phyloP scores from a whole-genome alignment of 1,284 basidiomycete genomes.

The Malassezia globosa region DNA sequence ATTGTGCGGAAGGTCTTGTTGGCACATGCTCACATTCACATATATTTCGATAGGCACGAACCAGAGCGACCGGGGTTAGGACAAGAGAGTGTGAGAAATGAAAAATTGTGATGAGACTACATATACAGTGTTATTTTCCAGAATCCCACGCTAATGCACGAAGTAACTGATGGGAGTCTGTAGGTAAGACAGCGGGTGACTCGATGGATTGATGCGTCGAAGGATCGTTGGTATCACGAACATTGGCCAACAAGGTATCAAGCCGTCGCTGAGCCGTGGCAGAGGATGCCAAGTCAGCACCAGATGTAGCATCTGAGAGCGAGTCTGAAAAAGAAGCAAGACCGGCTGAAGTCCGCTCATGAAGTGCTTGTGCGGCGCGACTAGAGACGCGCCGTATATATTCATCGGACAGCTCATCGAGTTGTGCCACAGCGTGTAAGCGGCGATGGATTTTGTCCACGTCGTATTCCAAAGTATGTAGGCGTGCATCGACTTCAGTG shows the following conservation, averaged over 20 bases:
- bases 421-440: slow-evolving; percentile 10
- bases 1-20: no score
- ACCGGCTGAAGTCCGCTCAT: slow-evolving; percentile 10
- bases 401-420: slow-evolving; percentile 1
- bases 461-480: slow-evolving; percentile 27
- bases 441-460: slow-evolving; percentile 12
- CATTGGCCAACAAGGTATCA: slow-evolving; percentile 9
- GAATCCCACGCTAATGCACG: slow-evolving; percentile 1
- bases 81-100: no score
- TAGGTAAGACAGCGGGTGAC: not conserved
- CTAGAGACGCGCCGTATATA: slow-evolving; percentile 10
- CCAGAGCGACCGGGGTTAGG: no score
- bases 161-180: slow-evolving; percentile 1
- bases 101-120: no score
- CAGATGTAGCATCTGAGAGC: not conserved
- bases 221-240: slow-evolving; percentile 4
- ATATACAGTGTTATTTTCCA: not conserved
- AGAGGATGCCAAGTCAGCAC: not conserved
- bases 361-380: slow-evolving; percentile 16
- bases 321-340: slow-evolving; percentile 7
- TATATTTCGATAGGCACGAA: no score
- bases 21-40: no score
- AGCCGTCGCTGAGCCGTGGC: slow-evolving; percentile 9
- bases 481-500: slow-evolving; percentile 28
- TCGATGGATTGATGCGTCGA: not conserved